Percentiles rank a stretch among this genome's conserved stretches.
Conservation (phyloP, 163 green algal species). For the Volvox carteri region DNA sequence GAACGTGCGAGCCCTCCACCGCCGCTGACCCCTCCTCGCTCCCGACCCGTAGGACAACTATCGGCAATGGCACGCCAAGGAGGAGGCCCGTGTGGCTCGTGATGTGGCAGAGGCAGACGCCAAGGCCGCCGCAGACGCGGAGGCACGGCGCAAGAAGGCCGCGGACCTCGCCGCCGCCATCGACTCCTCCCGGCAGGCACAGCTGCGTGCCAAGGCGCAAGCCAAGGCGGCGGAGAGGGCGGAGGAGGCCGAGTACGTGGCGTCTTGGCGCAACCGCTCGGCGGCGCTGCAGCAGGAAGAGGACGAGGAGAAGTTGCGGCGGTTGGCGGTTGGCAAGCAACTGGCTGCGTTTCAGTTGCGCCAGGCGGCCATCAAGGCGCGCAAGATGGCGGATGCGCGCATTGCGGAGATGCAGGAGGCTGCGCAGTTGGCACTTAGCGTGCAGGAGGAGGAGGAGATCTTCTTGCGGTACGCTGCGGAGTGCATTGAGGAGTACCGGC, state of each 20-base stretch:
- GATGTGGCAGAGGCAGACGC: slow-evolving; percentile 61
- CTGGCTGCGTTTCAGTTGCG: slow-evolving; percentile 63
- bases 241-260: slow-evolving; percentile 61
- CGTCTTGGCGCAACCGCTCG: slow-evolving; percentile 57
- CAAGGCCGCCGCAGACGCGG: slow-evolving; percentile 51
- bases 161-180: slow-evolving; percentile 45
- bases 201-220: slow-evolving; percentile 41
- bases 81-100: slow-evolving; percentile 39
- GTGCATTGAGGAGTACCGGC: slow-evolving; percentile 74
- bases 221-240: slow-evolving; percentile 53
- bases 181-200: slow-evolving; percentile 33
- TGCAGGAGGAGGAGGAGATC: slow-evolving; percentile 66
- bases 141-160: slow-evolving; percentile 7
- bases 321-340: slow-evolving; percentile 44
- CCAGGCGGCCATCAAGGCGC: slow-evolving; percentile 62
- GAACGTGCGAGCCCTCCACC: no score
- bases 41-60: slow-evolving; percentile 54
- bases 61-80: slow-evolving; percentile 28
- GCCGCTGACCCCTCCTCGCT: no score
- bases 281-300: slow-evolving; percentile 68
- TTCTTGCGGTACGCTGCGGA: slow-evolving; percentile 69
- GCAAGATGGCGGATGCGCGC: slow-evolving; percentile 47
- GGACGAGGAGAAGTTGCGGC: slow-evolving; percentile 44
- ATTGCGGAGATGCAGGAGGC: slow-evolving; percentile 71
- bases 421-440: slow-evolving; percentile 61